A percentile compares a stretch with the other conserved stretches of the same genome.
These are phyloP conservation scores for Coleophoma eucalyptorum DNA, from an alignment of 2,329 filamentous ascomycete species.

Conservation along the genomic window DNA sequence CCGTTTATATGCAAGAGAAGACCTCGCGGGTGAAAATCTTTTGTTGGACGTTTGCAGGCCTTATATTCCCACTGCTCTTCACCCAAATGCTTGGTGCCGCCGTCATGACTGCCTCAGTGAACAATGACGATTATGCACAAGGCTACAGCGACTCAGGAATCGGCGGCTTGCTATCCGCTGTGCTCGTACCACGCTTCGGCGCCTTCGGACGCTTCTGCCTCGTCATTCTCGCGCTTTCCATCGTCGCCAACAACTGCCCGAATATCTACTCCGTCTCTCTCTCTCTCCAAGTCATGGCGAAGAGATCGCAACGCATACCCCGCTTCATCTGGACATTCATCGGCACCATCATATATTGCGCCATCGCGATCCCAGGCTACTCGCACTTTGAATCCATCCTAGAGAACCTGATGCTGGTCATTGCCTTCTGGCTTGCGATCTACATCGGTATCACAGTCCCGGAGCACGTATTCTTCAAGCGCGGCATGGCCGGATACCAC, in stretches of 20 bases:
- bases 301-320: constrained; percentile 55
- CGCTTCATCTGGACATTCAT: constrained; percentile 65
- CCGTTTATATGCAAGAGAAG: constrained; percentile 68
- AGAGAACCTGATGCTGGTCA: constrained; percentile 67
- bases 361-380: constrained; percentile 68
- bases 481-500: constrained; percentile 56
- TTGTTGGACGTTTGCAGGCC: constrained; percentile 62
- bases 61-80: constrained; percentile 70
- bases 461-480: constrained; percentile 67
- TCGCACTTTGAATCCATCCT: constrained; percentile 59
- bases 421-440: constrained; percentile 72
- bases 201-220: constrained; percentile 71
- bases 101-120: constrained; percentile 58
- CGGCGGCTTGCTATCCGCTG: constrained; percentile 63
- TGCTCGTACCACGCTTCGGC: constrained; percentile 59
- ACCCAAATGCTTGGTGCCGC: constrained; percentile 71
- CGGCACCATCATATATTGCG: constrained; percentile 60
- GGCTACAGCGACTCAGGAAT: constrained; percentile 55
- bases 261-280: constrained; percentile 70
- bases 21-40: constrained; percentile 62
- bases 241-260: constrained; percentile 68
- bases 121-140: constrained; percentile 48
- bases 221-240: constrained; percentile 61
- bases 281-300: constrained; percentile 61
- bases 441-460: constrained; percentile 63